Base-by-base conservation (phyloP, 1,284 basidiomycete species). In the Singerocomus rubriflavus region DNA sequence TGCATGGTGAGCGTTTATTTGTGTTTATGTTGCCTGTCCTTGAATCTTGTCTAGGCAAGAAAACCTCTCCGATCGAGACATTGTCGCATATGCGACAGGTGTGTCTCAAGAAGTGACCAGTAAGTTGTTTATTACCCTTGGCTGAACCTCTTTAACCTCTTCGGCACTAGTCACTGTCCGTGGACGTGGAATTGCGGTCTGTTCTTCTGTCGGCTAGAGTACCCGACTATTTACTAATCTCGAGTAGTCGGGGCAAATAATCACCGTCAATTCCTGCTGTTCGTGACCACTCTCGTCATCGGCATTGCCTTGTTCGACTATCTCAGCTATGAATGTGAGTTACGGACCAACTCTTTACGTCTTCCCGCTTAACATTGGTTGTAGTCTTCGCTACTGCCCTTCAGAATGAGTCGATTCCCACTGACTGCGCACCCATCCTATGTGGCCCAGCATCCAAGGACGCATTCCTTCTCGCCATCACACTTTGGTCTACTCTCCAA, bases 141-240 rank as follows among this genome's bases (percentile, higher is more conserved):
- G 17, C 33, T 12, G 14, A 21, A 35, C 12, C 26, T n/a, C 47
- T 40, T 49, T 58, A 38, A 55, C 44, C 52, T 37, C 43, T 30
- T 13, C 6, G 39, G 34, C 12, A 41, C 33, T 52, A 94, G 91
- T 62, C 95, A 98, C 65, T 98, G 96, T 63, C 97, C 97, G 8
- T 99, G 96, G 96, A 86, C 98, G n/a, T 97, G 93, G 90, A 98
- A 98, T 71, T 98, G 96, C 68, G 85, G 91, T 92, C 65, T 37
- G 87, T 73, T 50, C n/a, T 44, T 34, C 37, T 33, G 14, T 40
- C 29, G 31, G 14, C 33, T 4, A 27, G 44, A 51, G 21, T 9
- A 43, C 8, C 5, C 44, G 10, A 44, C 46, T 32, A 43, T 45
- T 55, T 9, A 56, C 6, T 27, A 27, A 39, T 55, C 30, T 50